phyloP scores from a whole-genome alignment of 164 flowering plant species.

The Dillenia suffruticosa region DNA sequence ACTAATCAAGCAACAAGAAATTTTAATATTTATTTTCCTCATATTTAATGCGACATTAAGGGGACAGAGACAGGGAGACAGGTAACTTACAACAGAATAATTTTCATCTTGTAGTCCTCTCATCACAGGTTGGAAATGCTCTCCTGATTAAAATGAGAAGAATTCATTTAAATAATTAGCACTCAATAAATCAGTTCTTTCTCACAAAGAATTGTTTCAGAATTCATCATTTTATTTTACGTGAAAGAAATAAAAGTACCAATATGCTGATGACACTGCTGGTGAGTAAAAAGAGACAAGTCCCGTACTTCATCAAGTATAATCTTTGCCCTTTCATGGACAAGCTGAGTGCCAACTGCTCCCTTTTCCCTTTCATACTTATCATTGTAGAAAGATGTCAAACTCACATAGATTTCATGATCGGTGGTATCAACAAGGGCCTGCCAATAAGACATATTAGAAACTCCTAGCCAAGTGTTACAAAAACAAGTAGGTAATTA shows the following conservation, averaged over 20 bases:
- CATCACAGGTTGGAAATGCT: constrained; percentile 68
- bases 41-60: neutral
- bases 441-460: constrained; percentile 28
- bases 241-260: constrained; percentile 32
- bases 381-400: constrained; percentile 56
- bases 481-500: too few relatives aligned
- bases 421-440: constrained; percentile 82
- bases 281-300: constrained; percentile 51
- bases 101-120: constrained; percentile 53
- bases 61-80: too few relatives aligned
- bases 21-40: neutral
- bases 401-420: constrained; percentile 59
- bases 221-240: neutral
- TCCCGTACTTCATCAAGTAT: constrained; percentile 81
- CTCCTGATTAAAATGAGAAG: constrained; percentile 39
- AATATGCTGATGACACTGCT: constrained; percentile 65
- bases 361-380: constrained; percentile 47
- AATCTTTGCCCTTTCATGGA: constrained; percentile 82
- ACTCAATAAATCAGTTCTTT: too few relatives aligned
- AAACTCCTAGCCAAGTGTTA: too few relatives aligned
- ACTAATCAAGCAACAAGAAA: neutral
- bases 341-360: constrained; percentile 71
- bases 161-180: neutral
- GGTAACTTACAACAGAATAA: constrained; percentile 47
- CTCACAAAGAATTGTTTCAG: too few relatives aligned